These are phyloP conservation scores for Lactarius hatsudake DNA, from an alignment of 768 basidiomycete genomes.

Conservation along the genomic window DNA sequence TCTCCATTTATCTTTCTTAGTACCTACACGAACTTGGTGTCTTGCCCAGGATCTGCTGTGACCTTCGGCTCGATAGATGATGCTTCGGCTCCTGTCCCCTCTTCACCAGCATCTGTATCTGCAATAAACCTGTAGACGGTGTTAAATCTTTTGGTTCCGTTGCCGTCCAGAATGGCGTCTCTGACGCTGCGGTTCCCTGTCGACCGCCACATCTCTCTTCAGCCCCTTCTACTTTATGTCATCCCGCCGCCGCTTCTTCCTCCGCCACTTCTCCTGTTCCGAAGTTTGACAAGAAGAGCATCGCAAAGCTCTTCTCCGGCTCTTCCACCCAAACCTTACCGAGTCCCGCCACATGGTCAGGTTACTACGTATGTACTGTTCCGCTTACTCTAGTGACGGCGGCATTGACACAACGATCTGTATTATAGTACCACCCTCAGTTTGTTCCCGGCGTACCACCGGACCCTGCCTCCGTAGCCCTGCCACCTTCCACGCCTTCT, in stretches of 20 bases:
- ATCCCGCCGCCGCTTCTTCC: slow-evolving; percentile 27
- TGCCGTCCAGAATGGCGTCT: slow-evolving; percentile 44
- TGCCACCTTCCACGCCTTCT: slow-evolving; percentile 68
- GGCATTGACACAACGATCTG: slow-evolving; percentile 12
- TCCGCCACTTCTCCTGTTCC: slow-evolving; percentile 31
- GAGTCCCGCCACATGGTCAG: slow-evolving; percentile 36
- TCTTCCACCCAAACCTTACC: slow-evolving; percentile 30
- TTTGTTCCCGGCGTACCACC: slow-evolving; percentile 38
- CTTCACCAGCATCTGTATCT: slow-evolving; percentile 70
- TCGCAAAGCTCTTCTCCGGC: slow-evolving; percentile 61
- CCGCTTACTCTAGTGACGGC: slow-evolving; percentile 8
- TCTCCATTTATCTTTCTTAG: slow-evolving; percentile 21
- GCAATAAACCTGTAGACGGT: slow-evolving; percentile 58
- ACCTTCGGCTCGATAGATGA: slow-evolving; percentile 93
- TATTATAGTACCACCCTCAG: slow-evolving; percentile 38
- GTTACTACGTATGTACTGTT: slow-evolving; percentile 54
- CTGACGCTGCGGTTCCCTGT: slow-evolving; percentile 18
- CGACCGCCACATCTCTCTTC: slow-evolving; percentile 32
- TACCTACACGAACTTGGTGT: slow-evolving; percentile 14
- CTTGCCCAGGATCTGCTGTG: slow-evolving; percentile 56
- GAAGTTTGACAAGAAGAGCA: slow-evolving; percentile 46
- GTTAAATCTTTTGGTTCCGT: slow-evolving; percentile 85
- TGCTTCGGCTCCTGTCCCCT: slow-evolving; percentile 69
- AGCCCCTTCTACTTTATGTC: slow-evolving; percentile 32
- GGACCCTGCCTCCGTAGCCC: slow-evolving; percentile 50